Conservation (phyloP, 148 eudicot genomes). For the Fagopyrum homotropicum region DNA sequence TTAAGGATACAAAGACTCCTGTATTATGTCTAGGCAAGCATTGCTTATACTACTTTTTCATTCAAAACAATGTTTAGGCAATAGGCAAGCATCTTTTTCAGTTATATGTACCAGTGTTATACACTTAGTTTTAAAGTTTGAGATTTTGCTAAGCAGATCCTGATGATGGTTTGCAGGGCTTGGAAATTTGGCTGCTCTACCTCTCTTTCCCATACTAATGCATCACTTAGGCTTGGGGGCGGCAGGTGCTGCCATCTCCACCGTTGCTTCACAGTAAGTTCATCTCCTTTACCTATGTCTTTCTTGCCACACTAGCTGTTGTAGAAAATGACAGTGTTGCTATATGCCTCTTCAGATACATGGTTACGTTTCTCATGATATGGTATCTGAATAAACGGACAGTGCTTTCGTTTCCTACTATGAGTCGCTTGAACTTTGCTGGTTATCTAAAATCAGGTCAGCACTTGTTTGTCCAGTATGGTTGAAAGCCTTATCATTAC, state of each 20-base stretch:
- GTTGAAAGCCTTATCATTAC: background rate
- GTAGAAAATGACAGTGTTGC: background rate
- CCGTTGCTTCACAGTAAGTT: conserved; percentile 83
- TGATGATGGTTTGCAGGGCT: conserved; percentile 40
- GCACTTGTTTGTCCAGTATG: background rate
- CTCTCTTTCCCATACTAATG: conserved; percentile 72
- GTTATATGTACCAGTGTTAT: too few species aligned
- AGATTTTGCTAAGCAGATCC: background rate
- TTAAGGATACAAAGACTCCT: conserved; percentile 97
- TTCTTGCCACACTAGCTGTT: conserved; percentile 6
- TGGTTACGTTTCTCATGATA: conserved; percentile 62
- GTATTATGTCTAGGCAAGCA: conserved; percentile 77
- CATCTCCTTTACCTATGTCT: conserved; percentile 4
- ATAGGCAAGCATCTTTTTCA: too few species aligned
- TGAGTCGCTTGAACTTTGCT: conserved; percentile 62
- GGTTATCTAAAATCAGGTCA: conserved; percentile 78
- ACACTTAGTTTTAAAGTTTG: background rate
- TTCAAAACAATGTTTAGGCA: background rate
- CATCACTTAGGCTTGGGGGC: conserved; percentile 63
- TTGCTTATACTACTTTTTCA: background rate
- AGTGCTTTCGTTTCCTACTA: conserved; percentile 65
- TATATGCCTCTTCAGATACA: conserved; percentile 38
- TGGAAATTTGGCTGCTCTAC: conserved; percentile 67
- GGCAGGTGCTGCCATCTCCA: conserved; percentile 85
- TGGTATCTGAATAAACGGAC: conserved; percentile 66